Evolutionary conservation across 768 basidiomycete species (phyloP).

Genomic region (Pulveroboletus sp.): DNA sequence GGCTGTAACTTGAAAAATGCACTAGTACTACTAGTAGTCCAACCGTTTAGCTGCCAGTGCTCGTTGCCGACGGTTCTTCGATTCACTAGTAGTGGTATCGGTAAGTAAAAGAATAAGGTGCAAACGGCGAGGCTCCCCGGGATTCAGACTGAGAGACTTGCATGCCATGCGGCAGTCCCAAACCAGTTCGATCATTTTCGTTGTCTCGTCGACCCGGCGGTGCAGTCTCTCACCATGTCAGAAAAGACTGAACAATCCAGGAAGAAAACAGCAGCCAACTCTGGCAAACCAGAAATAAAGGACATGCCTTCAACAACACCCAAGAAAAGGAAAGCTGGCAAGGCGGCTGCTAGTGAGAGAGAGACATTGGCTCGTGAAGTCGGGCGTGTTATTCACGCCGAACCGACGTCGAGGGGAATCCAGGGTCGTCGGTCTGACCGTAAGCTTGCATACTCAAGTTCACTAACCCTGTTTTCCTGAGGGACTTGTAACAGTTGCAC

Average conservation of each 20-base stretch:
- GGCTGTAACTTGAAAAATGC: no score
- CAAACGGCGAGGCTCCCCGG: background rate
- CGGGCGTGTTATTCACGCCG: constrained; percentile 11
- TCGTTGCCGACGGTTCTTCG: no score
- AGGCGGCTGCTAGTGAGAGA: constrained; percentile 9
- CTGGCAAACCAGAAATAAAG: constrained; percentile 14
- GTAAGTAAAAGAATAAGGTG: no score
- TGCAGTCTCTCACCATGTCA: constrained; percentile 22
- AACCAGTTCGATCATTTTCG: constrained; percentile 23
- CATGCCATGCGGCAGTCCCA: constrained; percentile 22
- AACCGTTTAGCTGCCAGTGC: no score
- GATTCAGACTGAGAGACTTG: background rate
- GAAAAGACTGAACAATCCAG: constrained; percentile 22
- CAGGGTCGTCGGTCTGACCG: constrained; percentile 30
- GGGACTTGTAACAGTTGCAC: constrained; percentile 13
- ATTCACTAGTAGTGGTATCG: no score
- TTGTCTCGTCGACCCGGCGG: constrained; percentile 9
- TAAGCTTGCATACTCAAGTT: constrained; percentile 16
- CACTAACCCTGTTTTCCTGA: constrained; percentile 9
- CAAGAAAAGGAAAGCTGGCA: constrained; percentile 30
- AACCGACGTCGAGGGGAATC: constrained; percentile 13
- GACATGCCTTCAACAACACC: constrained; percentile 11
- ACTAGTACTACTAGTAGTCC: no score
- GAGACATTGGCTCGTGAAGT: constrained; percentile 12
- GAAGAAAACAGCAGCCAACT: constrained; percentile 21